Evolutionary conservation across 495 filamentous ascomycete species (phyloP).

Genomic region (Pseudoneurospora amorphoporcata): DNA sequence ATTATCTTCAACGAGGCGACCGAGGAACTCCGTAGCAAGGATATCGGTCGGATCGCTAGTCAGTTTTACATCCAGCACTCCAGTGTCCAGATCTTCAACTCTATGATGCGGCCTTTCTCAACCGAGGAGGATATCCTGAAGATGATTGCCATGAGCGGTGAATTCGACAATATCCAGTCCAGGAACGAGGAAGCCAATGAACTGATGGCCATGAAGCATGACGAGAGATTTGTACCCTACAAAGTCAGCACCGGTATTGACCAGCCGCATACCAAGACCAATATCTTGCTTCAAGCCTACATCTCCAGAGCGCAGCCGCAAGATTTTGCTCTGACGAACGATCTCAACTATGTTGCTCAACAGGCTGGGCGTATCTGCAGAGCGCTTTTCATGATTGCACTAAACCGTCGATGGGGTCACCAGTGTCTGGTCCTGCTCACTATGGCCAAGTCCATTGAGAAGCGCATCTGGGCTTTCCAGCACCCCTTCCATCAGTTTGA

Average conservation of each 20-base stretch:
- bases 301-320: constrained; percentile 83
- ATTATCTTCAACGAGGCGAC: constrained; percentile 94
- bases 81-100: constrained; percentile 92
- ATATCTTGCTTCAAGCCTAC: constrained; percentile 87
- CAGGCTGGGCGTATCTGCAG: constrained; percentile 91
- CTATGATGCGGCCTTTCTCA: constrained; percentile 69
- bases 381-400: constrained; percentile 91
- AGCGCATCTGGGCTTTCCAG: constrained; percentile 85
- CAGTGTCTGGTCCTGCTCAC: constrained; percentile 84
- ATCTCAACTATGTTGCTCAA: constrained; percentile 89
- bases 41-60: constrained; percentile 92
- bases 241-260: constrained; percentile 67
- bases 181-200: constrained; percentile 80
- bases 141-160: constrained; percentile 93
- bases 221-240: constrained; percentile 55
- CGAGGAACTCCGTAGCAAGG: constrained; percentile 82
- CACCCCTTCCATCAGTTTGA: constrained; percentile 96
- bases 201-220: constrained; percentile 47
- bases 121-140: constrained; percentile 82
- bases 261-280: constrained; percentile 80
- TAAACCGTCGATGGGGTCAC: constrained; percentile 89
- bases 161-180: constrained; percentile 94
- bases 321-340: constrained; percentile 86
- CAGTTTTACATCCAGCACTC: constrained; percentile 92
- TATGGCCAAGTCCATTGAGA: constrained; percentile 93